Base-by-base conservation (phyloP, 1,139 yeast genomes). In the Meyerozyma smithsonii region DNA sequence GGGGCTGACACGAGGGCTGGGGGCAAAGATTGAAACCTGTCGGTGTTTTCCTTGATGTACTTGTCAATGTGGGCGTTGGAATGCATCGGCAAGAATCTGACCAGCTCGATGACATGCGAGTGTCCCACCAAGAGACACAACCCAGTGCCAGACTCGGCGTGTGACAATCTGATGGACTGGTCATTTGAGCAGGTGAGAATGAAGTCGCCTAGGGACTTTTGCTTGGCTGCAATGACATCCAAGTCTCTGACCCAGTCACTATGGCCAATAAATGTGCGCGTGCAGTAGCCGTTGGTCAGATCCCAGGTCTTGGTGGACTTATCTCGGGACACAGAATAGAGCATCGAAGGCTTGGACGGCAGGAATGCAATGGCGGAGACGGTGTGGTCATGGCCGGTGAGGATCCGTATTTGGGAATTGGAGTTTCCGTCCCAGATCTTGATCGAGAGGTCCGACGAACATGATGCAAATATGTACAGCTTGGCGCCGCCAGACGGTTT, bases 321-420 rank as follows among this genome's bases (percentile, higher is more conserved):
- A 58, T 90, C 97, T 45, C 97, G 69, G 3, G 96, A 86, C 15
- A 82, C 87, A 3, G 90, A 80, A 38, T 84, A 77, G 18, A 88
- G 58, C 1, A 61, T 48, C 20, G 58, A 52, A 2, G 75, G 71
- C 24, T 73, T 66, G 5, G 52, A 39, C 4, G 45, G 51, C 2
- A 72, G 65, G 56, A 85, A 84, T 19, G 68, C 64, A 10, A 87
- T 65, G 1, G 80, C 68, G 0, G 95, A 84, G 0, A 90, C 80
- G 2, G 94, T 81, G 58, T 89, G 96, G 46, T 89, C 95, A 60
- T 90, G 97, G n/a, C 97, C 97, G 1, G 81, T 65, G 16, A 90
- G 63, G 0, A 89, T 81, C 36, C 88, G 70, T 3, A 80, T 59
- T 38, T 83, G 81, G 36, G 72, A 70, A 50, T 77, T 77, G 16